phyloP scores from a whole-genome alignment of 176 grass and related monocot species.

The Carex pumila region DNA sequence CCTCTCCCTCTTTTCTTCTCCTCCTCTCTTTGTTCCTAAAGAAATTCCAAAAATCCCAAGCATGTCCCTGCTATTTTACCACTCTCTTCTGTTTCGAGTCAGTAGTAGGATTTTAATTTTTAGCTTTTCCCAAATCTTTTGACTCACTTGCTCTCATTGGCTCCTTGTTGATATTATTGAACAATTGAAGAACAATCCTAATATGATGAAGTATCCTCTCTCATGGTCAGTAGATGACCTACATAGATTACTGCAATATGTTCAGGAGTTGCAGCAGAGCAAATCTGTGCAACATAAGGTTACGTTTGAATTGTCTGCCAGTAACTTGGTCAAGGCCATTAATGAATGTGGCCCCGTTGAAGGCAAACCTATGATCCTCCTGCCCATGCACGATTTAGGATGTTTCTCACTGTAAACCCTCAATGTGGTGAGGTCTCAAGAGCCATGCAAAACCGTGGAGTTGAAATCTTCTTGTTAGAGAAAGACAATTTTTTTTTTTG shows the following conservation, averaged over 20 bases:
- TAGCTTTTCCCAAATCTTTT: too few relatives aligned
- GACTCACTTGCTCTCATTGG: constrained; percentile 35
- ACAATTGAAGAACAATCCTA: constrained; percentile 52
- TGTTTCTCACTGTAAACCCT: constrained; percentile 92
- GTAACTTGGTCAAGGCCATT: constrained; percentile 78
- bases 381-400: constrained; percentile 69
- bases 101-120: too few relatives aligned
- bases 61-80: too few relatives aligned
- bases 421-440: constrained; percentile 90
- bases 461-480: constrained; percentile 76
- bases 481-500: too few relatives aligned
- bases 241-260: constrained; percentile 40
- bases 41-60: too few relatives aligned
- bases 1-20: too few relatives aligned
- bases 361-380: constrained; percentile 56
- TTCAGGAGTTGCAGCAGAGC: constrained; percentile 47
- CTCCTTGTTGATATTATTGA: constrained; percentile 63
- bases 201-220: constrained; percentile 45
- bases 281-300: constrained; percentile 40
- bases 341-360: constrained; percentile 94
- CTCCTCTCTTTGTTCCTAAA: too few relatives aligned
- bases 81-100: too few relatives aligned
- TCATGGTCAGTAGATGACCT: constrained; percentile 53
- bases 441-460: constrained; percentile 90
- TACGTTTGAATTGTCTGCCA: constrained; percentile 84